These are phyloP conservation scores for Pichia sp. DNA, from an alignment of 1,139 yeast genomes.

Conservation along the genomic window DNA sequence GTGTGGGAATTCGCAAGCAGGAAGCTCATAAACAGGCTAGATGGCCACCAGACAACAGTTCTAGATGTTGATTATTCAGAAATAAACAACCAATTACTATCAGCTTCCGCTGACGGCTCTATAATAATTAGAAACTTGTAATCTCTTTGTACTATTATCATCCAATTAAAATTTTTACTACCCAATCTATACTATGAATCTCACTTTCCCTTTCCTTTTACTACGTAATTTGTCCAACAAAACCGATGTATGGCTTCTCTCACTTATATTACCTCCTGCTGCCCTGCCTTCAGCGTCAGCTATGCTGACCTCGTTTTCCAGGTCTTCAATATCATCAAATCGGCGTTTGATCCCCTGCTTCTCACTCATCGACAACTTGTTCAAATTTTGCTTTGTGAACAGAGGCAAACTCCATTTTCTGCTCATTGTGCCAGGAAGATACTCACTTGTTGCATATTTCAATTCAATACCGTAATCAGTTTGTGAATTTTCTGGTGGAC, in stretches of 20 bases:
- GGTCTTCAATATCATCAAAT: conserved; percentile 11
- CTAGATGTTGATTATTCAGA: conserved; percentile 50
- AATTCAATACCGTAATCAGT: conserved; percentile 15
- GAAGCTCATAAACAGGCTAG: conserved; percentile 43
- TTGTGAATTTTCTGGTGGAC: no score
- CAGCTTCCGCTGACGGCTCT: conserved; percentile 49
- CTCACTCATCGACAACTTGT: conserved; percentile 32
- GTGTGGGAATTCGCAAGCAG: conserved; percentile 59
- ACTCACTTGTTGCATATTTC: conserved; percentile 13
- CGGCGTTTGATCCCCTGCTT: conserved; percentile 19
- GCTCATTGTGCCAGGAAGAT: conserved; percentile 4
- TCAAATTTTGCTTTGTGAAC: conserved; percentile 42
- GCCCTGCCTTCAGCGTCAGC: background rate
- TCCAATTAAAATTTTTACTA: background rate
- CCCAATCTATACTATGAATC: conserved; percentile 15
- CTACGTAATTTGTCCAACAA: conserved; percentile 18
- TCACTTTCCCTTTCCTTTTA: conserved; percentile 19
- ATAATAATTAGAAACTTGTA: conserved; percentile 40
- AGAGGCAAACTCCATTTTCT: conserved; percentile 42
- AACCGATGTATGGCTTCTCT: background rate
- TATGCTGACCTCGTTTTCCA: conserved; percentile 1
- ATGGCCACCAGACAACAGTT: conserved; percentile 62
- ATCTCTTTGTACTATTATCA: conserved; percentile 4
- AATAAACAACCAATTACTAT: conserved; percentile 39
- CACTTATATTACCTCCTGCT: background rate